These are phyloP conservation scores for Metrosideros polymorpha DNA, from an alignment of 441 rosid genomes.

Conservation along the genomic window DNA sequence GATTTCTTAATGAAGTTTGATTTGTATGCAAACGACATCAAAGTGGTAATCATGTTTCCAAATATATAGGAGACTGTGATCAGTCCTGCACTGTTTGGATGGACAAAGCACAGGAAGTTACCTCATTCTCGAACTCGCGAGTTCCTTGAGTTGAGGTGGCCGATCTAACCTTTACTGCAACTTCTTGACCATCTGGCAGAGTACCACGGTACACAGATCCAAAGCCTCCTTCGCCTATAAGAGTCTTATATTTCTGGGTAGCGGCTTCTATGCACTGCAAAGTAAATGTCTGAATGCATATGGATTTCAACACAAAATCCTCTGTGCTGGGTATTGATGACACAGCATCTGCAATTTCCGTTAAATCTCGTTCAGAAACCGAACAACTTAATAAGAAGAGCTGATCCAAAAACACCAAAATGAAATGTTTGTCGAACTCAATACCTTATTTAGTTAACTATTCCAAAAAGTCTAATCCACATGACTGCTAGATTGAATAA, in stretches of 20 bases:
- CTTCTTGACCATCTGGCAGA: slow-evolving; percentile 58
- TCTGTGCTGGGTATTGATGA: slow-evolving; percentile 39
- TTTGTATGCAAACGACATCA: neutral
- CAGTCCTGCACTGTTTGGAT: neutral
- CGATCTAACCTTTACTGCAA: slow-evolving; percentile 76
- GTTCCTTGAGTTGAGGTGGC: slow-evolving; percentile 74
- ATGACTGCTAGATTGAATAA: neutral
- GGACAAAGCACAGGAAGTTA: neutral
- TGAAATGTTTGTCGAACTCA: neutral
- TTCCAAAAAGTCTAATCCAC: neutral
- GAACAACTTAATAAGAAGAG: neutral
- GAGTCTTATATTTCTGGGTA: slow-evolving; percentile 41
- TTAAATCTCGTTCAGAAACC: neutral
- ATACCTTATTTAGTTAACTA: neutral
- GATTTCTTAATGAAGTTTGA: neutral
- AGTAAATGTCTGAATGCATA: slow-evolving; percentile 35
- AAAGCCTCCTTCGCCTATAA: slow-evolving; percentile 77
- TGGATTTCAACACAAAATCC: slow-evolving; percentile 29
- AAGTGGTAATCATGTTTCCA: neutral
- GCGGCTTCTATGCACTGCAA: slow-evolving; percentile 38
- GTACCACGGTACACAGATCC: slow-evolving; percentile 66
- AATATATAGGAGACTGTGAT: neutral
- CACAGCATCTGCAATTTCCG: slow-evolving; percentile 36
- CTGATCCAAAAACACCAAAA: neutral
- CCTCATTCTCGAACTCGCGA: slow-evolving; percentile 77